Base-by-base conservation (phyloP, 768 basidiomycete species). In the Lentinula edodes region DNA sequence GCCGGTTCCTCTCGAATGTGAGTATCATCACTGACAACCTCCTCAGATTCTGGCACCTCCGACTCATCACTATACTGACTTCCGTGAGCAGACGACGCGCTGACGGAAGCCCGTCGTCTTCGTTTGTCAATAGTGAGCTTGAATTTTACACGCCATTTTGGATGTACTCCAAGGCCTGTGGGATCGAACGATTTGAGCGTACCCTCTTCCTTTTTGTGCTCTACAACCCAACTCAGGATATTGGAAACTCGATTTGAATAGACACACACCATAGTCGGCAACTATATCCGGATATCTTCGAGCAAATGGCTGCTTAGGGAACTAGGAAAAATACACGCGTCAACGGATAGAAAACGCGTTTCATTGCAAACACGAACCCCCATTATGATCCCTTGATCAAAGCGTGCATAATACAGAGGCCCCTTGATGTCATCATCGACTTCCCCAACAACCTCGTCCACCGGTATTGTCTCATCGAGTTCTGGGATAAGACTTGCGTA, bases 341-440 rank as follows among this genome's bases (percentile, higher is more conserved):
- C 61, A 74, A 58, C 62, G 15, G 43, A 4, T 10, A 61, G 51
- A 50, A 61, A 53, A 61, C 59, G 62, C 63, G 63, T 62, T 35
- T 12, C 15, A 28, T 61, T 10, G 2, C n/a, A 46, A 3, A 51
- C 38, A 69, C 79, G 61, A 62, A 88, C 89, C 74, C 80, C 85
- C 65, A 81, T 77, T 10, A 81, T 79, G 34, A 84, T 79, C n/a
- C 85, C 88, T 52, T 80, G 80, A 50, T 74, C 71, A 64, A 79
- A 82, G 39, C 82, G 79, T 46, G 84, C 89, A 71, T 81, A 91
- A 69, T 85, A 90, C 67, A 78, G 88, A 16, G 75, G 68, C n/a
- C 70, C 68, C 20, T 65, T 67, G 6, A 67, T 72, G 5, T 78
- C 72, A 10, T 65, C 63, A 3, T 48, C 57, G 62, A 80, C 79